phyloP scores from a whole-genome alignment of 768 basidiomycete genomes.

The Hypholoma sublateritium region DNA sequence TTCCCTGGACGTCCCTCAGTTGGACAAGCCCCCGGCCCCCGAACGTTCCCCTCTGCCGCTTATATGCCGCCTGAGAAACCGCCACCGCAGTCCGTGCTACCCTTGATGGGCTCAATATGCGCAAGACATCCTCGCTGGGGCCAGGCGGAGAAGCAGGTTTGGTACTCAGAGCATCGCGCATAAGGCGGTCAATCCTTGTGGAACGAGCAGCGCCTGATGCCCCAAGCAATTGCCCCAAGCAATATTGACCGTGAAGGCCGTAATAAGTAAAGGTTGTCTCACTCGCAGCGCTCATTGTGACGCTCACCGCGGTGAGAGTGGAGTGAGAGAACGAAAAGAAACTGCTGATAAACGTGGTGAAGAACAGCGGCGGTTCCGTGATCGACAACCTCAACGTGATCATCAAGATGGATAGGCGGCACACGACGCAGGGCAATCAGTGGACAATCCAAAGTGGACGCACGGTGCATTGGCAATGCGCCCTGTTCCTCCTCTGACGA shows the following conservation, averaged over 20 bases:
- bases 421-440: slow-evolving; percentile 39
- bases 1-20: slow-evolving; percentile 45
- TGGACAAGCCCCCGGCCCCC: no score
- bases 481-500: slow-evolving; percentile 72
- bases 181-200: slow-evolving; percentile 51
- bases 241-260: slow-evolving; percentile 35
- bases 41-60: no score
- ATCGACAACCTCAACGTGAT: slow-evolving; percentile 63
- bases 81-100: slow-evolving; percentile 34
- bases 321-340: slow-evolving; percentile 43
- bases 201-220: slow-evolving; percentile 48
- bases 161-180: slow-evolving; percentile 45
- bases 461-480: slow-evolving; percentile 41
- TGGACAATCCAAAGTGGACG: slow-evolving; percentile 56
- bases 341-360: slow-evolving; percentile 41
- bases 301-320: slow-evolving; percentile 39
- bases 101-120: no score
- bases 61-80: no score
- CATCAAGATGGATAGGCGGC: slow-evolving; percentile 54
- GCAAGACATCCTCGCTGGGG: slow-evolving; percentile 41
- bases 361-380: slow-evolving; percentile 51
- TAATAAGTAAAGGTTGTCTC: slow-evolving; percentile 38
- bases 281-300: slow-evolving; percentile 61
- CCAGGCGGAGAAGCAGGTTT: slow-evolving; percentile 33
- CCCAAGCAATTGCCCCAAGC: slow-evolving; percentile 46